Percentiles rank a stretch among this genome's conserved stretches.
These are phyloP conservation scores for Cucumis hystrix DNA, from an alignment of 306 rosid genomes.

Conservation along the genomic window DNA sequence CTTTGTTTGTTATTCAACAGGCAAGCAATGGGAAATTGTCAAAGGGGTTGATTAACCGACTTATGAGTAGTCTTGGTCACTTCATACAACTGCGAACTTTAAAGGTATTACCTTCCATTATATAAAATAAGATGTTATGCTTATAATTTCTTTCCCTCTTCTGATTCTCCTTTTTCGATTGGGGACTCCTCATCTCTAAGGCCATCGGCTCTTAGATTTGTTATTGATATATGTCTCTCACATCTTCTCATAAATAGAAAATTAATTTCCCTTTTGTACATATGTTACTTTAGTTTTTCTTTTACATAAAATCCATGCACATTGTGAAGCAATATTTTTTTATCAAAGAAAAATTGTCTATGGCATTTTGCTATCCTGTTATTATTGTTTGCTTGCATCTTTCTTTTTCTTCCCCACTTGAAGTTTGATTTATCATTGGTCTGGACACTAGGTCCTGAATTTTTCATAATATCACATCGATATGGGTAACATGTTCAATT, in stretches of 20 bases:
- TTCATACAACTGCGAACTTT: constrained; percentile 91
- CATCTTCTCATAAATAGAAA: not conserved
- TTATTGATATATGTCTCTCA: not conserved
- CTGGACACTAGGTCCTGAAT: not conserved
- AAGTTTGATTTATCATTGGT: not conserved
- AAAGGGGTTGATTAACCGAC: constrained; percentile 78
- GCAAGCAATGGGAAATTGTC: constrained; percentile 91
- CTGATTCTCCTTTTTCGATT: not conserved
- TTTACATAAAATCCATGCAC: not conserved
- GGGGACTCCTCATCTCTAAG: not conserved
- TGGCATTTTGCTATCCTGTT: not conserved
- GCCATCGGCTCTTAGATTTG: not conserved
- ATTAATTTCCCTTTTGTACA: not conserved
- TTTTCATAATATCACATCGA: not conserved
- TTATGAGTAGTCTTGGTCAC: constrained; percentile 92
- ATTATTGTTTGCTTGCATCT: not conserved
- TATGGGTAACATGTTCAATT: not conserved
- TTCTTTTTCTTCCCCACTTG: not conserved
- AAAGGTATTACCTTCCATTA: constrained; percentile 36
- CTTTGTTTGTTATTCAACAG: constrained; percentile 42
- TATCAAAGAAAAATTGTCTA: not conserved
- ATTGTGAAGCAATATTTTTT: not conserved
- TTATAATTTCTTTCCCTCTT: not conserved
- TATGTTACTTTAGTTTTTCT: not conserved
- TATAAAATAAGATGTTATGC: not conserved